Conservation (phyloP, 2,329 filamentous ascomycete genomes). For the Orbilia blumenaviensis region DNA sequence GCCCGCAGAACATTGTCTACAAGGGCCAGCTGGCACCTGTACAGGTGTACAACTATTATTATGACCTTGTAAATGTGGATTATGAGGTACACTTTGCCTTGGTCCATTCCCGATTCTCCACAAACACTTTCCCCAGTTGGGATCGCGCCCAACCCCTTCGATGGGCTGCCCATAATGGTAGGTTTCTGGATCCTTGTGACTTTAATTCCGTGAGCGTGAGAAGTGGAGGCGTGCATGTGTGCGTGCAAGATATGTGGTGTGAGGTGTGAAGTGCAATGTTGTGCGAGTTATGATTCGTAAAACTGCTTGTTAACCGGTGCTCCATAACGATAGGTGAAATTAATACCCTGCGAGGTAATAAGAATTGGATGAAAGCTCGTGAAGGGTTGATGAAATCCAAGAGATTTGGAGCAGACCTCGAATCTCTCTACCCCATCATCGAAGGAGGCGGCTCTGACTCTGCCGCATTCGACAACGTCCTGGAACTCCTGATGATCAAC, state of each 20-base stretch:
- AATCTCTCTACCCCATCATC: slow-evolving; percentile 89
- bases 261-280: slow-evolving; percentile 18
- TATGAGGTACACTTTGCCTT: slow-evolving; percentile 97
- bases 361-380: slow-evolving; percentile 99
- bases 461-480: slow-evolving; percentile 94
- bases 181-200: slow-evolving; percentile 56
- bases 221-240: slow-evolving; percentile 2
- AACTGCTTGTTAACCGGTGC: slow-evolving; percentile 51
- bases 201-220: slow-evolving; percentile 22
- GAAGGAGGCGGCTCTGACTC: slow-evolving; percentile 97
- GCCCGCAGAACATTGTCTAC: slow-evolving; percentile 99
- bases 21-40: slow-evolving; percentile 94
- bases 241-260: slow-evolving; percentile 7
- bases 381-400: slow-evolving; percentile 94
- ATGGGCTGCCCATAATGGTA: slow-evolving; percentile 96
- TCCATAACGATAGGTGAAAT: slow-evolving; percentile 72
- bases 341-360: slow-evolving; percentile 95
- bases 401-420: slow-evolving; percentile 90
- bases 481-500: slow-evolving; percentile 93
- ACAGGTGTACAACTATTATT: slow-evolving; percentile 98
- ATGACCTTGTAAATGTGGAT: slow-evolving; percentile 94
- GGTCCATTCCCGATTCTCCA: slow-evolving; percentile 96
- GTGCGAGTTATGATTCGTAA: slow-evolving; percentile 39
- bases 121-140: slow-evolving; percentile 98
- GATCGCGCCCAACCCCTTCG: slow-evolving; percentile 94